A percentile compares a stretch with the other conserved stretches of the same genome.
These are phyloP conservation scores for Coemansia sp. DNA, from an alignment of 192 early-diverging fungal species.

Conservation along the genomic window DNA sequence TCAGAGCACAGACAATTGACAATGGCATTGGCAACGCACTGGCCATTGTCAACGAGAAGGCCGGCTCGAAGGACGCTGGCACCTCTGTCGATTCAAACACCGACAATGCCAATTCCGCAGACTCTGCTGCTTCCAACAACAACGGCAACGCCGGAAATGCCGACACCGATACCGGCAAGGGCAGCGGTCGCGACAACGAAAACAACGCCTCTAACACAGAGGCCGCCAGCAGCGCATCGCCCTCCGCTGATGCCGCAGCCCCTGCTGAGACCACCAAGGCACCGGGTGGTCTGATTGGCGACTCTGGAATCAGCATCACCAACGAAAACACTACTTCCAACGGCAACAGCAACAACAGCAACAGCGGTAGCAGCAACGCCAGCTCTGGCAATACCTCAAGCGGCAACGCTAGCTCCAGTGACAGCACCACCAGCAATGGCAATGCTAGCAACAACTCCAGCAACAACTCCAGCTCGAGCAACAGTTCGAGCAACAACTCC, in stretches of 20 bases:
- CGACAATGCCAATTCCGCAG: too few species aligned
- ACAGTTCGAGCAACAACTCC: neutral
- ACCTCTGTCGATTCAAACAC: neutral
- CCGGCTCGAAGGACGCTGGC: neutral
- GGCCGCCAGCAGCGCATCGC: neutral
- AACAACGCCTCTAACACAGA: neutral
- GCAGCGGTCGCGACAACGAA: neutral
- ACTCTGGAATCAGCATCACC: slow-evolving; percentile 6
- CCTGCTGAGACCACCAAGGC: neutral
- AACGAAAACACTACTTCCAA: neutral
- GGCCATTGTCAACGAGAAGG: slow-evolving; percentile 9
- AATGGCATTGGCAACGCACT: slow-evolving; percentile 11
- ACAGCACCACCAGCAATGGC: neutral
- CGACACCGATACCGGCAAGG: neutral
- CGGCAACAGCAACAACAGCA: neutral
- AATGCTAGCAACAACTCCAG: neutral
- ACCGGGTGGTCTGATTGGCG: slow-evolving; percentile 2
- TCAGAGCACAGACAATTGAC: slow-evolving; percentile 18
- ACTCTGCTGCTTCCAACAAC: too few species aligned
- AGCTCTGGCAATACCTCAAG: neutral
- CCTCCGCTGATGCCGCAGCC: neutral
- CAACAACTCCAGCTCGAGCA: neutral
- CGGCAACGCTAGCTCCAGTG: neutral
- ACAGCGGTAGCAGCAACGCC: neutral
- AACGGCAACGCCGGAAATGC: neutral